Conservation (phyloP, 2,329 filamentous ascomycete genomes). For the Penicillium brasilianum region DNA sequence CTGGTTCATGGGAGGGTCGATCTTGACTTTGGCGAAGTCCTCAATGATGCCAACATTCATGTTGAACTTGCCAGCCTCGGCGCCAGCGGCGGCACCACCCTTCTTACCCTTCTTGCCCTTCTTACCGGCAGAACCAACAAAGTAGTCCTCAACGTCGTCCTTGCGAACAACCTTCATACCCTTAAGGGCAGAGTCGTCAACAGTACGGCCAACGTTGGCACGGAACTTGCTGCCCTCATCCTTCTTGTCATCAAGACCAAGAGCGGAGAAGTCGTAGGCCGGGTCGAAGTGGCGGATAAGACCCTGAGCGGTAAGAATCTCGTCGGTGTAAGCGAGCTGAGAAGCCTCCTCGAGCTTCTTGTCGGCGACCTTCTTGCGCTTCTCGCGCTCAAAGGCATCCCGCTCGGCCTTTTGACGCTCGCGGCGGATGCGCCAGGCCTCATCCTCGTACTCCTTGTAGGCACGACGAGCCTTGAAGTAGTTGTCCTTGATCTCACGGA, state of each 20-base stretch:
- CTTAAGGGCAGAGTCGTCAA: slow-evolving; percentile 83
- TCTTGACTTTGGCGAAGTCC: slow-evolving; percentile 80
- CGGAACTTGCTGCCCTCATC: slow-evolving; percentile 69
- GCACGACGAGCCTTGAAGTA: slow-evolving; percentile 84
- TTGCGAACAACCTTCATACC: slow-evolving; percentile 83
- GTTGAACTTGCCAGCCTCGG: slow-evolving; percentile 70
- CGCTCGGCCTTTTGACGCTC: slow-evolving; percentile 84
- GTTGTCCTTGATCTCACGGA: slow-evolving; percentile 87
- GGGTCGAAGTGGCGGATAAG: slow-evolving; percentile 93
- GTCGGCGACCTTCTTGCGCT: slow-evolving; percentile 58
- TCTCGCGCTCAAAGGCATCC: slow-evolving; percentile 57
- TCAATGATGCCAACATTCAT: slow-evolving; percentile 90
- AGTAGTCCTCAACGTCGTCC: slow-evolving; percentile 86
- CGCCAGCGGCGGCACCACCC: slow-evolving; percentile 57
- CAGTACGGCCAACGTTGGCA: slow-evolving; percentile 78
- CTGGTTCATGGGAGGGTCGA: slow-evolving; percentile 86
- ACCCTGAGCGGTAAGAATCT: slow-evolving; percentile 86
- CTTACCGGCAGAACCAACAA: slow-evolving; percentile 72
- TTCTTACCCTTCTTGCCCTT: slow-evolving; percentile 91
- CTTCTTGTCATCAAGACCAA: slow-evolving; percentile 57
- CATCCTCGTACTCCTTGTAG: slow-evolving; percentile 80
- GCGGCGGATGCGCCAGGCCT: slow-evolving; percentile 74
- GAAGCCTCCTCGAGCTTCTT: slow-evolving; percentile 58
- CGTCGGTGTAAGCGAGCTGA: slow-evolving; percentile 86
- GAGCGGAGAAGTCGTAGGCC: slow-evolving; percentile 69